Evolutionary conservation across 2,329 filamentous ascomycete genomes (phyloP), one percentile per base, ranked within the genome.

Genomic region (Calonectria pseudoturangicola): DNA sequence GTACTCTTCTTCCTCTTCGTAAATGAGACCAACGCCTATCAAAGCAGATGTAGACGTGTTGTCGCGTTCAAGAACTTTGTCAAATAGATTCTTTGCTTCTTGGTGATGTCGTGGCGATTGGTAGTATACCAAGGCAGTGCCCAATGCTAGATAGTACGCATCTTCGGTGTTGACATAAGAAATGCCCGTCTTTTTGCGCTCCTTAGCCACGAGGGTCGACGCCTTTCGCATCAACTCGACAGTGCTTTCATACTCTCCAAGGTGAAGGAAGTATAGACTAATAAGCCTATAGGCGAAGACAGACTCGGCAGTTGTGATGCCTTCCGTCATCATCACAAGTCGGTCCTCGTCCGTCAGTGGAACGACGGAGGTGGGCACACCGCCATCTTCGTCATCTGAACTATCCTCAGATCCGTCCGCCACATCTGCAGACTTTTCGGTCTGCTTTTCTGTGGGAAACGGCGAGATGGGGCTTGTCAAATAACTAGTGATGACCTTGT

Each of bases 1-100:
- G 79, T 94, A 98, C 74, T 98, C 94, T 79, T 98, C 93, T 76
- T 98, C 95, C 79, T 98, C 97, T 83, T 98, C 95, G 58, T 96
- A 93, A 48, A 99, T 96, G 28, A 98, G 85, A 1, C 97, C 97
- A 41, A 98, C 92, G 0, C 97, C 97, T 56, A 98, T 94, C 73
- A 99, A 87, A 2, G 96, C 96, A 36, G 92, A 86, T 0, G 95
- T 97, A 0, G 94, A 96, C 3, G 90, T 91, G 2, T 92, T 89
- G 70, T 97, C 95, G 30, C 93, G 91, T 60, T 91, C 87, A 0
- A 99, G 88, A 6, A 98, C 94, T 36, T 90, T 90, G 77, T 98
- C 92, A 77, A 99, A 98, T 0, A 98, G 88, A n/a, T 85, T 84
- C 81, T 95, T 96, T 2, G 97, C 96, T 85, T 98, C 96, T 21